Base-by-base conservation (phyloP, 1,284 basidiomycete genomes). In the Afroboletus lepidellus region DNA sequence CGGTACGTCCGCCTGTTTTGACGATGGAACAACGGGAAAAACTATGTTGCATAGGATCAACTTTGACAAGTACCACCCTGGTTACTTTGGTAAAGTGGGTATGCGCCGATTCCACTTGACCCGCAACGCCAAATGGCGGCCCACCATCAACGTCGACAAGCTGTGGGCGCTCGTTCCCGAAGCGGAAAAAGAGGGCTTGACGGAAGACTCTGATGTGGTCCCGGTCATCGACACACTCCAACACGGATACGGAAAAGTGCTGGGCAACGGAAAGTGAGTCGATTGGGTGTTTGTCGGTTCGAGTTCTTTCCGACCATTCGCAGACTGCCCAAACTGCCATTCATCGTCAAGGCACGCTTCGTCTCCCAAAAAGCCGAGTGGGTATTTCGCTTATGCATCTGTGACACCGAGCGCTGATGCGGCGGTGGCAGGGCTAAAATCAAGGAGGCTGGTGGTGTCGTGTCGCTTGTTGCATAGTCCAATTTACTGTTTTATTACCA, bases 21-120 rank as follows among this genome's bases (percentile, higher is more conserved):
- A 38, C 33, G 13, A 8, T 43, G 25, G 16, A 45, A 20, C 33
- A 11, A 49, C 16, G 12, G 29, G 8, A 29, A 29, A 34, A 44
- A 42, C 49, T 16, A 36, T 24, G 41, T 27, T 21, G 29, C 48
- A 29, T 61, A 90, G 89, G 56, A 91, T 84, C 67, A 92, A 92
- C 77, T 90, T 92, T 68, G 90, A 92, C 75, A 92, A 92, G 79
- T 96, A 91, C 88, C 94, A 97, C 78, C 91, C 91, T 74, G 95
- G 94, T 91, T 97, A 97, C 91, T 98, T 96, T 74, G 94, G 94
- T 81, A 98, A 98, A 79, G 93, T 95, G 71, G 92, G 92, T 93
- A 98, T 98, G 95, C 87, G 96, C 69, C 88, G 90, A 78, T 99
- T 90, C 92, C 96, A 99, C 77, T 76, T 94, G 60, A 95, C 93